Percentiles rank a stretch among this genome's conserved stretches.
Evolutionary conservation across 2,329 filamentous ascomycete species (phyloP).

Genomic region (Cladosporium colombiae): DNA sequence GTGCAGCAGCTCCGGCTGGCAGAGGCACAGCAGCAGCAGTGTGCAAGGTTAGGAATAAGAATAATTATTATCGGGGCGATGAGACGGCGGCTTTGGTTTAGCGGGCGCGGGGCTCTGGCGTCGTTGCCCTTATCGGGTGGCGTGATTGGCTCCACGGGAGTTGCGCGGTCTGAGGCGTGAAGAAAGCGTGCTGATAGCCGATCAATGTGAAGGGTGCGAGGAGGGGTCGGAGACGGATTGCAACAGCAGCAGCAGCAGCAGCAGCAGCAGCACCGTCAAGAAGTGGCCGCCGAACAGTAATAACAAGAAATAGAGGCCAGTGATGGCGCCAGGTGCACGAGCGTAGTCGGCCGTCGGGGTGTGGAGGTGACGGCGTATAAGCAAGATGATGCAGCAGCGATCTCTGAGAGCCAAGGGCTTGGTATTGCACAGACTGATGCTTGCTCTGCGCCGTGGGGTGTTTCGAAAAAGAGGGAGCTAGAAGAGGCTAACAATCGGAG

Average conservation of each 20-base stretch:
- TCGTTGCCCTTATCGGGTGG: slow-evolving; percentile 14
- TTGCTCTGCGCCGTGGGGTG: neutral
- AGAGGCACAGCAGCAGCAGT: slow-evolving; percentile 6
- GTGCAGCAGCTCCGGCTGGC: slow-evolving; percentile 1
- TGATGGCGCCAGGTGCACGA: slow-evolving; percentile 1
- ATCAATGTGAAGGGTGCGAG: neutral
- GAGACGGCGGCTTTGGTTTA: slow-evolving; percentile 2
- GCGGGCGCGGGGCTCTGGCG: neutral
- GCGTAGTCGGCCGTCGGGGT: slow-evolving; percentile 7
- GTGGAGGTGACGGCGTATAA: slow-evolving; percentile 6
- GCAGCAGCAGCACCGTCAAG: neutral
- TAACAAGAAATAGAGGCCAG: neutral
- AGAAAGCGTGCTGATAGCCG: neutral
- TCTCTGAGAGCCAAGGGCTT: slow-evolving; percentile 15
- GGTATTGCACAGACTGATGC: slow-evolving; percentile 8
- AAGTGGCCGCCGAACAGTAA: neutral
- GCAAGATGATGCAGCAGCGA: slow-evolving; percentile 20
- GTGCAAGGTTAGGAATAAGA: neutral
- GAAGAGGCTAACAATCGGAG: neutral
- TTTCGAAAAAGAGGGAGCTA: slow-evolving; percentile 1
- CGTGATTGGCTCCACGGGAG: neutral
- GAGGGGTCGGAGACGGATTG: neutral
- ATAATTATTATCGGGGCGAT: neutral
- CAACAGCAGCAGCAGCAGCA: too few relatives aligned
- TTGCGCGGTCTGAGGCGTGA: neutral